Evolutionary conservation across 768 basidiomycete species (phyloP).

Genomic region (Collybiopsis luxurians): DNA sequence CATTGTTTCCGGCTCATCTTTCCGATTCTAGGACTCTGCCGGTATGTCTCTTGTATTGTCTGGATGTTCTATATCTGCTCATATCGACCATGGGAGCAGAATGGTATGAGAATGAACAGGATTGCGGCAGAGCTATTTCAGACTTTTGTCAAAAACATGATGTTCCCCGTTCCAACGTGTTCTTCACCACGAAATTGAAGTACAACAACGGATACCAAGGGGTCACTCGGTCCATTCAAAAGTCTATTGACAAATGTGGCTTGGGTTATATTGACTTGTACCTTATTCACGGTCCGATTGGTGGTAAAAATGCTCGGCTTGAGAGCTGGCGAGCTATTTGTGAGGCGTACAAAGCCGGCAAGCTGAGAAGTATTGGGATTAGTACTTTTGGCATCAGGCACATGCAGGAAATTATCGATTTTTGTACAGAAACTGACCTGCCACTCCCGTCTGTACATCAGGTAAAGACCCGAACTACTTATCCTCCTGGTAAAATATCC

Average conservation of each 20-base stretch:
- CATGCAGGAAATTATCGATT: constrained; percentile 46
- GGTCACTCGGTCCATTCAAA: constrained; percentile 46
- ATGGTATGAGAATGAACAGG: constrained; percentile 65
- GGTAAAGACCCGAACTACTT: constrained; percentile 25
- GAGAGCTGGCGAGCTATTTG: constrained; percentile 68
- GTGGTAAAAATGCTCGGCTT: constrained; percentile 51
- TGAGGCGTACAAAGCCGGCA: constrained; percentile 59
- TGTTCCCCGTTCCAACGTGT: constrained; percentile 57
- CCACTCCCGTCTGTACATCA: constrained; percentile 62
- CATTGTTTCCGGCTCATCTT: not conserved
- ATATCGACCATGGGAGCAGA: constrained; percentile 38
- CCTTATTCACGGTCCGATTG: constrained; percentile 67
- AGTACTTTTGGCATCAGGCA: constrained; percentile 61
- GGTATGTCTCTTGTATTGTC: not conserved
- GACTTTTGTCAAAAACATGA: constrained; percentile 47
- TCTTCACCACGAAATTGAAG: constrained; percentile 71
- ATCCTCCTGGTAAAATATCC: not conserved
- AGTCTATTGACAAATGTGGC: constrained; percentile 49
- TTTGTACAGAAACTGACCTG: constrained; percentile 28
- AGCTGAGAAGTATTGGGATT: constrained; percentile 61
- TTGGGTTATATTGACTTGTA: constrained; percentile 72
- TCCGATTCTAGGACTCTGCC: constrained; percentile 11
- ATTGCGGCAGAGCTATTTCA: constrained; percentile 59
- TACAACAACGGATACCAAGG: constrained; percentile 50
- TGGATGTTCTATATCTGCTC: constrained; percentile 1